phyloP scores from a whole-genome alignment of 2,329 filamentous ascomycete species.

The Fusarium chaquense region DNA sequence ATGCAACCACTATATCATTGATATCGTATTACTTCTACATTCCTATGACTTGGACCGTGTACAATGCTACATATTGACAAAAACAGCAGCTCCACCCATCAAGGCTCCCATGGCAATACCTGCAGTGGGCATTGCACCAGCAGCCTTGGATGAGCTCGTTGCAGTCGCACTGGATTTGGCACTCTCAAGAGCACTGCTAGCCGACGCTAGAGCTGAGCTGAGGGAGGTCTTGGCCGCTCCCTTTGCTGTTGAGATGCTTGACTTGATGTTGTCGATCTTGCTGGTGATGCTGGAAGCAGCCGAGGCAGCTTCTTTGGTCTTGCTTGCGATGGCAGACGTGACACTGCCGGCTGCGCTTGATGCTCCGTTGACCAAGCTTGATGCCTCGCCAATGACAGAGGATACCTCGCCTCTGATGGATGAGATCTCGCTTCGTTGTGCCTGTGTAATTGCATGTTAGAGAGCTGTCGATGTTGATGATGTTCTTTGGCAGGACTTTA shows the following conservation, averaged over 20 bases:
- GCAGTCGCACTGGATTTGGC: not conserved
- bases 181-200: not conserved
- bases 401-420: not conserved
- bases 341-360: not conserved
- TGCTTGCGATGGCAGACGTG: not conserved
- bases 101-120: not conserved
- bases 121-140: not conserved
- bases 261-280: not conserved
- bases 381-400: not conserved
- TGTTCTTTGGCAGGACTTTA: not conserved
- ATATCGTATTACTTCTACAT: not conserved
- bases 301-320: not conserved
- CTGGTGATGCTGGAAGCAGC: not conserved
- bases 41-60: no score
- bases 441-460: not conserved
- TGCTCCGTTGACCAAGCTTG: not conserved
- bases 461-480: no score
- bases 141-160: not conserved
- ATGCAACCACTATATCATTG: not conserved
- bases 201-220: not conserved
- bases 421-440: not conserved
- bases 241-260: not conserved
- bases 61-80: not conserved
- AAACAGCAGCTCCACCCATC: not conserved
- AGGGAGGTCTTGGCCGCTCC: not conserved